A percentile compares a stretch with the other conserved stretches of the same genome.
phyloP scores from a whole-genome alignment of 306 rosid genomes.

The Cicer arietinum region DNA sequence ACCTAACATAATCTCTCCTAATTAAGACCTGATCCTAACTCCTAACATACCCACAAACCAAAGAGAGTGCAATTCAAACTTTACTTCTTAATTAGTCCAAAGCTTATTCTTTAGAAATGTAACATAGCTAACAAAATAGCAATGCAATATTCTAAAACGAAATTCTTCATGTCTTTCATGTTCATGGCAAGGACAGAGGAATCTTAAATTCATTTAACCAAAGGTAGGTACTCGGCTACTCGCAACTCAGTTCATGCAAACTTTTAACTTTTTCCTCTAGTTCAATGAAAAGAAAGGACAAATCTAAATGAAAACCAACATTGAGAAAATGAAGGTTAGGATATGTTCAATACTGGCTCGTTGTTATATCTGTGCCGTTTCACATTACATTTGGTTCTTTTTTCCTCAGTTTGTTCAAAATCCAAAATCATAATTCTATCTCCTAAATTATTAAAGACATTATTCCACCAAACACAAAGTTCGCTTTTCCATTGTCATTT shows the following conservation, averaged over 20 bases:
- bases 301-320: slow-evolving; percentile 22
- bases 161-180: not conserved
- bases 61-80: not conserved
- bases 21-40: not conserved
- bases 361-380: not conserved
- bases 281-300: not conserved
- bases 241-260: not conserved
- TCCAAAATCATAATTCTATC: slow-evolving; percentile 22
- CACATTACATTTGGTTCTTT: too few species aligned
- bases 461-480: not conserved
- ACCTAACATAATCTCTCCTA: not conserved
- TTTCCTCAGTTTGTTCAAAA: slow-evolving; percentile 1
- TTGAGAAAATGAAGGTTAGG: slow-evolving; percentile 3
- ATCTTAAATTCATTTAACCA: not conserved
- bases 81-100: slow-evolving; percentile 19
- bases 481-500: not conserved
- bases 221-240: not conserved
- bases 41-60: slow-evolving; percentile 2
- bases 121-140: slow-evolving; percentile 3
- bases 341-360: not conserved
- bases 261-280: not conserved
- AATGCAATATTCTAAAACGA: slow-evolving; percentile 8
- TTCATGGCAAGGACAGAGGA: not conserved
- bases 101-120: not conserved
- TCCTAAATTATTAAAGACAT: not conserved